A percentile compares a stretch with the other conserved stretches of the same genome.
Conservation (phyloP, 352 stramenopile genomes). For the Pythium plurisporium region DNA sequence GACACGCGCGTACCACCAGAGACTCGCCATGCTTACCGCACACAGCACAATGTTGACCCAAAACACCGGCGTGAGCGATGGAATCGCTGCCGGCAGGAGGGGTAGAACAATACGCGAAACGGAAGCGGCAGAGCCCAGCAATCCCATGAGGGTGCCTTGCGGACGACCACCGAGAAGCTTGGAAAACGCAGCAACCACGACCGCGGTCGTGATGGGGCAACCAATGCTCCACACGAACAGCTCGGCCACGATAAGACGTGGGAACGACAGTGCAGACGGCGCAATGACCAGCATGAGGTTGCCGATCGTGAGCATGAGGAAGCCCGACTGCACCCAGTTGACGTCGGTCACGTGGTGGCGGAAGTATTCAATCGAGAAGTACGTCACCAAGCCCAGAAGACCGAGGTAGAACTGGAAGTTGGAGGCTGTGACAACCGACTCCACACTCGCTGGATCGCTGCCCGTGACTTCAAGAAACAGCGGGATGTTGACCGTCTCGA, state of each 20-base stretch:
- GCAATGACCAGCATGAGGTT: slow-evolving; percentile 54
- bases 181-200: slow-evolving; percentile 71
- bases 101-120: slow-evolving; percentile 73
- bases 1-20: slow-evolving; percentile 68
- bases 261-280: slow-evolving; percentile 42
- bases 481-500: slow-evolving; percentile 84
- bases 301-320: slow-evolving; percentile 53
- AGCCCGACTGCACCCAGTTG: slow-evolving; percentile 65
- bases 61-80: slow-evolving; percentile 67
- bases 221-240: slow-evolving; percentile 81
- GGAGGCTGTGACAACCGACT: slow-evolving; percentile 56
- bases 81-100: slow-evolving; percentile 60
- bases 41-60: slow-evolving; percentile 67
- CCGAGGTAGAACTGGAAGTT: slow-evolving; percentile 84
- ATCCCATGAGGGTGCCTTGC: slow-evolving; percentile 76
- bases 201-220: slow-evolving; percentile 70
- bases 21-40: slow-evolving; percentile 42
- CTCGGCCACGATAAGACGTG: slow-evolving; percentile 44
- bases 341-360: slow-evolving; percentile 62
- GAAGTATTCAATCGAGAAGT: slow-evolving; percentile 79
- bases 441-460: slow-evolving; percentile 45
- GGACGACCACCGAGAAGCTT: slow-evolving; percentile 69
- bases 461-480: slow-evolving; percentile 67
- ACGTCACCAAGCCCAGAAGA: slow-evolving; percentile 63
- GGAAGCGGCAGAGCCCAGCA: slow-evolving; percentile 68